A percentile compares a stretch with the other conserved stretches of the same genome.
These are phyloP conservation scores for Gnaphalium uliginosum DNA, from an alignment of 129 eudicot species.

Conservation along the genomic window DNA sequence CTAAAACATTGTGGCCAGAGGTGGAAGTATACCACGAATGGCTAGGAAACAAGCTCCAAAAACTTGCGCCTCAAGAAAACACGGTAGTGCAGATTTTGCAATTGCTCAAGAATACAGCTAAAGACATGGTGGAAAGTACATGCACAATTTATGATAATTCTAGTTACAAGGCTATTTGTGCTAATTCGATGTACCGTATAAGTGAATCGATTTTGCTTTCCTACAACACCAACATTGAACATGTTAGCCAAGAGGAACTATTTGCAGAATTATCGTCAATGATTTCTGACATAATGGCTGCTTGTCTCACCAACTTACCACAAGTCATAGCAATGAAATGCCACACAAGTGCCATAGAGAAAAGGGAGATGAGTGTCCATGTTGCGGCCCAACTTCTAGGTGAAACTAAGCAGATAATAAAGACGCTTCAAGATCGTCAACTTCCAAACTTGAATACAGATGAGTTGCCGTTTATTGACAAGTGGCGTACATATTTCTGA, in stretches of 20 bases:
- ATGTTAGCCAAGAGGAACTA: not conserved
- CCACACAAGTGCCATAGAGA: not conserved
- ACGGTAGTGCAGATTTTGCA: not conserved
- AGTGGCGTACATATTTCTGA: conserved; percentile 9
- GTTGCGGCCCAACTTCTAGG: conserved; percentile 12
- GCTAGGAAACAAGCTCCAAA: not conserved
- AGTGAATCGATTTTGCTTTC: not conserved
- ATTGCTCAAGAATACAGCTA: not conserved
- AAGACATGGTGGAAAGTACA: not conserved
- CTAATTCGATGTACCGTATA: not conserved
- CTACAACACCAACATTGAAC: not conserved
- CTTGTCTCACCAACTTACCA: conserved; percentile 16
- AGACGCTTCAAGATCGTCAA: not conserved
- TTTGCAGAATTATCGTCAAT: conserved; percentile 2
- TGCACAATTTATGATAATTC: not conserved
- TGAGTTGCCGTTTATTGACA: conserved; percentile 4
- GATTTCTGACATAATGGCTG: conserved; percentile 19
- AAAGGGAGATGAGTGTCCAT: conserved; percentile 3
- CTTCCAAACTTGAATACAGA: not conserved
- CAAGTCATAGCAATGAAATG: conserved; percentile 21
- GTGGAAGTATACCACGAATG: conserved; percentile 2
- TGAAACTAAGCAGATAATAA: conserved; percentile 1
- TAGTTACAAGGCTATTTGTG: not conserved
- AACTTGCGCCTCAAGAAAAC: not conserved
- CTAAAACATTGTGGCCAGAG: conserved; percentile 16